A percentile compares a stretch with the other conserved stretches of the same genome.
Evolutionary conservation across 768 basidiomycete genomes (phyloP).

Genomic region (Hysterangium stoloniferum): DNA sequence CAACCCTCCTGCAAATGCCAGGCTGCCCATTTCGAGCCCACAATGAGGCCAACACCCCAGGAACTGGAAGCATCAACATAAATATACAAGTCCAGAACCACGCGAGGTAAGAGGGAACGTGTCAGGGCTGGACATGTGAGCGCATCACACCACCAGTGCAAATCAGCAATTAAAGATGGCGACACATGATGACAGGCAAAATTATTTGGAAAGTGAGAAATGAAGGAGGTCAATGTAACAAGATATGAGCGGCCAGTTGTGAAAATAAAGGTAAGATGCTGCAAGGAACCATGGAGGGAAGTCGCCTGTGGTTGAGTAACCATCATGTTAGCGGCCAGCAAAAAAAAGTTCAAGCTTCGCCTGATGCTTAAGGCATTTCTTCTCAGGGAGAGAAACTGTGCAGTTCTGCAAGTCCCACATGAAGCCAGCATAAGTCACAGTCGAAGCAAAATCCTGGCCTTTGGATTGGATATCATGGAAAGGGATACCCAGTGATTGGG

Average conservation of each 20-base stretch:
- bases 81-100: not conserved
- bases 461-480: not conserved
- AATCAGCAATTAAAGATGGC: not conserved
- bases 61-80: not conserved
- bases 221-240: not conserved
- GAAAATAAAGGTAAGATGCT: not conserved
- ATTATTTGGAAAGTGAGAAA: not conserved
- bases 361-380: not conserved
- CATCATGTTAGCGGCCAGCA: not conserved
- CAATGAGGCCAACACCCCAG: constrained; percentile 4
- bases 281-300: not conserved
- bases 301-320: not conserved
- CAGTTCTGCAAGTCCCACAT: not conserved
- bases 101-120: not conserved
- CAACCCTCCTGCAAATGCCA: constrained; percentile 4
- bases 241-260: not conserved
- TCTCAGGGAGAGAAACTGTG: not conserved
- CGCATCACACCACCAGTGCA: not conserved
- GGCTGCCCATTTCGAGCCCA: not conserved
- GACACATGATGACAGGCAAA: not conserved
- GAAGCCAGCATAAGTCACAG: not conserved
- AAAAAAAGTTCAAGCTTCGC: not conserved
- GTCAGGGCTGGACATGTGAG: not conserved
- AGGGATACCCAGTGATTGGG: not conserved
- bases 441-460: not conserved